Evolutionary conservation across 1,139 yeast genomes (phyloP), one percentile per base, ranked within the genome.

Genomic region (Blastobotrys persicus): DNA sequence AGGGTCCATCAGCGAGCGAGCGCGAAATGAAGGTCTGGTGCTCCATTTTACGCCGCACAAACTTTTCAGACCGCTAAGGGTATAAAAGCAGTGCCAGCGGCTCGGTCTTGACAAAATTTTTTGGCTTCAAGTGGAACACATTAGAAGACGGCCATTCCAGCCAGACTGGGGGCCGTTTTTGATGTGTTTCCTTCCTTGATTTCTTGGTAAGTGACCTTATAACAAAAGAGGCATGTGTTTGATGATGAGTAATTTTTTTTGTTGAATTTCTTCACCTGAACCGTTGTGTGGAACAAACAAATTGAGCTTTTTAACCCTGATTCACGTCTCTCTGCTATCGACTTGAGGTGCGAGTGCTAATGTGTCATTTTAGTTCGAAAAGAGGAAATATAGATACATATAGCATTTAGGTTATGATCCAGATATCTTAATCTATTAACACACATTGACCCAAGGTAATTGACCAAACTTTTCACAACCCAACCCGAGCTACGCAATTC

Each of bases 271-370:
- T 66, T 66, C 69, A 65, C 55, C 70, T 60, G 68, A 65, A 63
- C 48, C 44, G 34, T 49, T 55, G 53, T 62, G 68, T 58, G 67
- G 68, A 64, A 48, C 47, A 51, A 63, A 63, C 50, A 40, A 53
- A 48, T 51, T 53, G 69, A 66, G 70, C 70, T 66, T 66, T 67
- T 67, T 68, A 68, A 68, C 71, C 66, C 72, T 68, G 72, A 68
- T 64, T 61, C 56, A 58, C 55, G 13, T 2, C 14, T 33, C 16
- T 12, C 18, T 33, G 4, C 5, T 19, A 18, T 18, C 19, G n/a
- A 37, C 9, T 19, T 37, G 3, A 23, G 28, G 28, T 5, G 9
- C 28, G 28, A 23, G 28, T 23, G 9, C 28, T 23, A 23, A 23
- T 9, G 28, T 23, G 28, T n/a, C n/a, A 33, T 33, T 19, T 18